Base-by-base conservation (phyloP, 257 asterid species). In the Solanum lignicaule region DNA sequence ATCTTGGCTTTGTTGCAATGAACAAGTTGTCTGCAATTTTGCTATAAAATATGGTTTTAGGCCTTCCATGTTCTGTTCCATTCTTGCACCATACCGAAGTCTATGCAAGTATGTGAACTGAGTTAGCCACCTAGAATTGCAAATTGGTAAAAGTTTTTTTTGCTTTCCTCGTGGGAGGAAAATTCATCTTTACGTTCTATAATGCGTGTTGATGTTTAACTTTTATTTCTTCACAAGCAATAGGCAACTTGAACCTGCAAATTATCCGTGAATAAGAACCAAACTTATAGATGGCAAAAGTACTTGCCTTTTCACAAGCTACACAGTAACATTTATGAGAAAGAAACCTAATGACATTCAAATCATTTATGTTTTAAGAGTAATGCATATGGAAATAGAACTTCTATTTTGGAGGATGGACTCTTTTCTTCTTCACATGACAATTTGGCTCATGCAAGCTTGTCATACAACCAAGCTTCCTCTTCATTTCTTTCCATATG, bases 401-500 rank as follows among this genome's bases (percentile, higher is more conserved):
- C 60, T 7, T 84, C 88, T 86, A 93, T 88, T 88, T 91, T 7
- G 93, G 92, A 60, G 93, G 92, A 48, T 95, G 93, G 83, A 95
- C 91, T 87, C 92, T 95, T 87, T 91, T 93, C 95, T 92, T 94
- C 93, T 93, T 94, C 4, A 91, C 93, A 83, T 92, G 96, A 71
- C 98, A 95, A 75, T 93, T 87, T 29, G 91, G 86, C 6, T 95
- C 96, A 88, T 90, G 89, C 38, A 76, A 84, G 69, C 83, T 90
- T 5, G 94, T 89, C 21, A 58, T 87, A 69, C 99, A 97, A 48
- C 98, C 96, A 14, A 97, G 88, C 81, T 94, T 97, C 92, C 99
- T 95, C 95, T 95, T 95, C 98, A 95, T 89, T 89, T 95, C 95
- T 38, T 90, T 94, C 99, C 99, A 97, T 91, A 95, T 32, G 43